Percentiles rank a stretch among this genome's conserved stretches.
Evolutionary conservation across 345 rosid species (phyloP).

Genomic region (Raphanus sativus): DNA sequence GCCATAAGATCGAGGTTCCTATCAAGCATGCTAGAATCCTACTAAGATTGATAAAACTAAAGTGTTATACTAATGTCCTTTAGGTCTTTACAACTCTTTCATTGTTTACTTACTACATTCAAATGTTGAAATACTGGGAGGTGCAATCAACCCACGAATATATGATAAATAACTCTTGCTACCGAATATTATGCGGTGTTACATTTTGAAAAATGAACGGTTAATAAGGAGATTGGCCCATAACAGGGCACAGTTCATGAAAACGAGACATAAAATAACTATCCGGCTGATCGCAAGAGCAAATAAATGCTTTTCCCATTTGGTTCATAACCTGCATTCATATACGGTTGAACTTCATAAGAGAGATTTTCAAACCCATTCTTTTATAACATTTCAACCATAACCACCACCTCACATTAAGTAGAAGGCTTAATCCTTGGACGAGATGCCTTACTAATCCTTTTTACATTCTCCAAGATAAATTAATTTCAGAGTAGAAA

Average conservation of each 20-base stretch:
- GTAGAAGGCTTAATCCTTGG: background rate
- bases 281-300: too few species aligned
- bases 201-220: background rate
- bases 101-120: background rate
- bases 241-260: background rate
- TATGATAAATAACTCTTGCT: background rate
- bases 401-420: background rate
- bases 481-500: too few species aligned
- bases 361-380: background rate
- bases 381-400: background rate
- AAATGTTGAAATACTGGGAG: background rate
- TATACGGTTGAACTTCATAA: background rate
- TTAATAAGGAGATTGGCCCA: background rate
- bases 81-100: too few species aligned
- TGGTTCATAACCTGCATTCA: background rate
- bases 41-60: too few species aligned
- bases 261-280: background rate
- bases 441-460: background rate
- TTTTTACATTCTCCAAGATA: background rate
- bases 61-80: too few species aligned
- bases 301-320: background rate
- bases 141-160: background rate
- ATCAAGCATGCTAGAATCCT: too few species aligned
- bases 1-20: too few species aligned
- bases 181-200: background rate